phyloP scores from a whole-genome alignment of 306 rosid genomes.

The Lathyrus tuberosus region DNA sequence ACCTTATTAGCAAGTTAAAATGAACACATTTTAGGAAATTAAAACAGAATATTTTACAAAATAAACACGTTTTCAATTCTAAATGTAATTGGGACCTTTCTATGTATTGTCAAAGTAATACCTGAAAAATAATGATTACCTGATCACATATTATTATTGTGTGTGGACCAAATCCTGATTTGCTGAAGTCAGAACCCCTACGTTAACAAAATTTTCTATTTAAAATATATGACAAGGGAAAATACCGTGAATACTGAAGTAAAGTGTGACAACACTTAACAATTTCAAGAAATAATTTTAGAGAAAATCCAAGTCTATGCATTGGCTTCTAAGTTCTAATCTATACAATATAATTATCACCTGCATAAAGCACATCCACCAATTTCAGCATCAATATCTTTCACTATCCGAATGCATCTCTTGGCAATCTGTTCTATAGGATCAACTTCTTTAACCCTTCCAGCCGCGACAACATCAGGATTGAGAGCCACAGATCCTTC shows the following conservation, averaged over 20 bases:
- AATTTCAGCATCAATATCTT: conserved; percentile 75
- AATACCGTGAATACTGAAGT: conserved; percentile 2
- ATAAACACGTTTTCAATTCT: not conserved
- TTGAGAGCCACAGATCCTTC: conserved; percentile 67
- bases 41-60: not conserved
- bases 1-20: not conserved
- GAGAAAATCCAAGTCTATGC: conserved; percentile 18
- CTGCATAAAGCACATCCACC: conserved; percentile 96
- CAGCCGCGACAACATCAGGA: conserved; percentile 89
- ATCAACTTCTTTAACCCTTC: conserved; percentile 85
- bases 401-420: conserved; percentile 93
- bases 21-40: not conserved
- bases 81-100: conserved; percentile 27
- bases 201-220: conserved; percentile 36
- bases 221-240: conserved; percentile 32
- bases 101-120: conserved; percentile 27
- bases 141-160: conserved; percentile 98
- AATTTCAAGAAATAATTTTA: conserved; percentile 29
- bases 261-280: conserved; percentile 16
- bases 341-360: conserved; percentile 47
- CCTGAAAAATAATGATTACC: conserved; percentile 49
- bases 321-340: conserved; percentile 33
- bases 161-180: conserved; percentile 98
- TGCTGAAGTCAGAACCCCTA: conserved; percentile 93
- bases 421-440: conserved; percentile 82